Base-by-base conservation (phyloP, 805 yeast genomes). In the Novakomyces olei region DNA sequence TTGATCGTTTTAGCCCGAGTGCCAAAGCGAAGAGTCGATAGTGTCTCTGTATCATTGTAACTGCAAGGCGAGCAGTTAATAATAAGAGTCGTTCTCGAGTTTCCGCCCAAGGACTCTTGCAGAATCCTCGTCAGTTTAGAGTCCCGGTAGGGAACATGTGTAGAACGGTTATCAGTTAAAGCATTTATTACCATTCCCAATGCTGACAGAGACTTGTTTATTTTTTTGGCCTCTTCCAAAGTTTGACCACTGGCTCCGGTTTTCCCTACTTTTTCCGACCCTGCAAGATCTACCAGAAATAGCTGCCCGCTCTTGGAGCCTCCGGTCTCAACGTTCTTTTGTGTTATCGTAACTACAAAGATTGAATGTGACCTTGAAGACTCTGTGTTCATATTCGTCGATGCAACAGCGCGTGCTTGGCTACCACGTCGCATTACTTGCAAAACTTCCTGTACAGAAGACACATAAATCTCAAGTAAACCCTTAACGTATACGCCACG, bases 361-460 rank as follows among this genome's bases (percentile, higher is more conserved):
- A 81, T 74, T 0, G 85, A 69, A 49, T 80, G 93, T 0, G 91
- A 72, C 40, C 92, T 59, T 4, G 85, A 72, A 6, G 80, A 69
- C 44, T 69, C 75, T 17, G 60, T 55, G 49, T 77, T 78, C 77
- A 75, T 71, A 29, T 34, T 59, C 0, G 92, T 75, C 1, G 70
- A 47, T 0, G 70, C 67, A 0, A 63, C 65, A 8, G 70, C 63
- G 37, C 88, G 58, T 28, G 57, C 50, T 14, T 51, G 49, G 19
- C 66, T 55, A 1, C 91, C 92, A 36, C 60, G 60, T n/a, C 54
- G 51, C 51, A 80, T 56, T 5, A 71, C 57, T 1, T 55, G 54
- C 39, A 63, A 61, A 20, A 79, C 61, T 36, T 79, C 88, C 4
- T 57, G 53, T 4, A 68, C 58, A 5, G 65, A 57, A 1, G 69